Evolutionary conservation across 2,329 filamentous ascomycete species (phyloP), one percentile per base, ranked within the genome.

Genomic region (Elsinoe arachidis): DNA sequence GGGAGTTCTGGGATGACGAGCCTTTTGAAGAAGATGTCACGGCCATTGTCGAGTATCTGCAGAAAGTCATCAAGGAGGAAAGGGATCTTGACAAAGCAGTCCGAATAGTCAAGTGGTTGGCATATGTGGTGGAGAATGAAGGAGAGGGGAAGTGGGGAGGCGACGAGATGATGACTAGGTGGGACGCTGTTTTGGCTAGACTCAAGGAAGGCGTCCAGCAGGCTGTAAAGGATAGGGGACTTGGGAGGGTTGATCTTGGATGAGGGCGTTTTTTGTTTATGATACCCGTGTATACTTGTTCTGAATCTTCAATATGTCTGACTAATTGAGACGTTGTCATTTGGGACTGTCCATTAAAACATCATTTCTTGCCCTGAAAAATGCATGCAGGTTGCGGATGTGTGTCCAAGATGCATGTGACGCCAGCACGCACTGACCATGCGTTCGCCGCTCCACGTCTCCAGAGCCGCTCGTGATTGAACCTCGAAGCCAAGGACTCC

Each of bases 11-110:
- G 35, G 76, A 77, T 4, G 86, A 91, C 2, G 90, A 88, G 0
- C 93, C 93, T 1, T 90, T 93, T 70, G 72, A 73, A 0, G 83
- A 87, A 58, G 93, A 99, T 70, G 85, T 92, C 0, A 79, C 78
- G 39, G 84, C 91, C 37, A 76, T 97, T 60, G 81, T 79, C 56
- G 80, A 76, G 65, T 97, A 95, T 69, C 70, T 97, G 30, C 75
- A 69, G 4, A 80, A 79, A 23, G 88, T 97, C 0, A 79, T 96
- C 0, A 30, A 63, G 5, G 58, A 92, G 58, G 93, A 97, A 70
- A 77, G 80, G 58, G 85, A 96, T 68, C 78, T 93, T 72, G 79
- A 80, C 4, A 96, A 95, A 71, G 88, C 82, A 1, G 78, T 82
- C 1, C 80, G 80, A 11, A 72, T 93, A 15, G 79, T 87, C 11